Conservation (phyloP, 352 stramenopile genomes). For the Hyaloperonospora brassicae region DNA sequence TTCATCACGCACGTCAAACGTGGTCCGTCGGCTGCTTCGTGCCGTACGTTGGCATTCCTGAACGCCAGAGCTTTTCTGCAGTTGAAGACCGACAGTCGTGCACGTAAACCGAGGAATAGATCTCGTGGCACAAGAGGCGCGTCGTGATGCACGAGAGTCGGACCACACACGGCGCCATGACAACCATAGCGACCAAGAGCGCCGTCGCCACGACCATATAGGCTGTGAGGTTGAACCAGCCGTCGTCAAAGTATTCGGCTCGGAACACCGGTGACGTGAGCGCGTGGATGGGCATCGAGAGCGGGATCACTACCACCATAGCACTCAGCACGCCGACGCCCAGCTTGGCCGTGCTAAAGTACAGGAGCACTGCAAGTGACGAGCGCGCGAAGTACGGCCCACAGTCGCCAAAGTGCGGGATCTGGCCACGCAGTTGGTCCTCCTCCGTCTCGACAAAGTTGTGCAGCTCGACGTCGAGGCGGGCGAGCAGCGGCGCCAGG, state of each 20-base stretch:
- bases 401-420: slow-evolving; percentile 23
- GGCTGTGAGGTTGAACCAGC: slow-evolving; percentile 17
- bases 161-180: slow-evolving; percentile 42
- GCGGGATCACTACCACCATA: slow-evolving; percentile 30
- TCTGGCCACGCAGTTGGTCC: slow-evolving; percentile 27
- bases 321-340: slow-evolving; percentile 30
- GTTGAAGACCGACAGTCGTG: slow-evolving; percentile 13
- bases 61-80: slow-evolving; percentile 2
- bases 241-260: slow-evolving; percentile 24
- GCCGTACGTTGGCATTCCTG: slow-evolving; percentile 13
- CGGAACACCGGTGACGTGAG: slow-evolving; percentile 28
- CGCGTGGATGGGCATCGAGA: slow-evolving; percentile 38
- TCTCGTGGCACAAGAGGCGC: slow-evolving; percentile 42
- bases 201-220: slow-evolving; percentile 21
- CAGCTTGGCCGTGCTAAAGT: slow-evolving; percentile 39
- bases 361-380: slow-evolving; percentile 35
- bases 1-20: slow-evolving; percentile 13
- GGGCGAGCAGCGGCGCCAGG: slow-evolving; percentile 36
- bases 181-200: slow-evolving; percentile 27
- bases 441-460: slow-evolving; percentile 49
- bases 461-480: slow-evolving; percentile 49
- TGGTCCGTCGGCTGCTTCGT: slow-evolving; percentile 19
- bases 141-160: slow-evolving; percentile 40
- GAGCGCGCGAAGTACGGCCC: slow-evolving; percentile 17
- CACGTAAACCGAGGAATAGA: slow-evolving; percentile 29